phyloP scores from a whole-genome alignment of 345 rosid genomes.

The Ailanthus altissimus region DNA sequence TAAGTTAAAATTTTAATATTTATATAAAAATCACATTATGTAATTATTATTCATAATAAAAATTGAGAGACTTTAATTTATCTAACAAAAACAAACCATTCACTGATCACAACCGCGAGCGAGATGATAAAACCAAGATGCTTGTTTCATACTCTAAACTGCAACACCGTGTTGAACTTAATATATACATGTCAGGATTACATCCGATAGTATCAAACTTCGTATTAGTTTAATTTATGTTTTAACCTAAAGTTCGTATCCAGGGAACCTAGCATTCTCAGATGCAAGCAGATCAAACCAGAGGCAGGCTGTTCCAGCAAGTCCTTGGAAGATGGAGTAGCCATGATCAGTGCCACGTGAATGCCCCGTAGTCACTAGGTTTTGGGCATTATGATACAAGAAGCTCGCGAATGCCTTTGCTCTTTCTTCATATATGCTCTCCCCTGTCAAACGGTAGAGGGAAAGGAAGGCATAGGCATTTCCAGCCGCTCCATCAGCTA shows the following conservation, averaged over 20 bases:
- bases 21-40: too few relatives aligned
- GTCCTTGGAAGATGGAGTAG: conserved; percentile 74
- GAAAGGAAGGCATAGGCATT: conserved; percentile 87
- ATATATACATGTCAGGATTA: neutral
- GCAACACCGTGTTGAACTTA: neutral
- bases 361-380: conserved; percentile 24
- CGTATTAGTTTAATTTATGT: neutral
- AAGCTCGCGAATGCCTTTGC: conserved; percentile 77
- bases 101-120: too few relatives aligned
- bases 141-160: too few relatives aligned
- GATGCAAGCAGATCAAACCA: conserved; percentile 69
- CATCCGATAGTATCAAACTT: neutral
- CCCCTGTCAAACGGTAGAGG: conserved; percentile 73
- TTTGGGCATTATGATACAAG: conserved; percentile 50
- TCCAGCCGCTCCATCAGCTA: conserved; percentile 79
- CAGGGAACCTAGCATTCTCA: conserved; percentile 66
- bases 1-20: too few relatives aligned
- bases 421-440: conserved; percentile 64
- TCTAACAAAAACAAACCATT: too few relatives aligned
- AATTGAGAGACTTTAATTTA: too few relatives aligned
- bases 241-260: conserved; percentile 57
- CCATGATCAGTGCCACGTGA: conserved; percentile 31
- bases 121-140: too few relatives aligned
- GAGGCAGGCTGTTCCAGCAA: conserved; percentile 69
- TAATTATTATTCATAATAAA: too few relatives aligned